phyloP scores from a whole-genome alignment of 495 filamentous ascomycete genomes.

The Aspergillus carlsbadensis region DNA sequence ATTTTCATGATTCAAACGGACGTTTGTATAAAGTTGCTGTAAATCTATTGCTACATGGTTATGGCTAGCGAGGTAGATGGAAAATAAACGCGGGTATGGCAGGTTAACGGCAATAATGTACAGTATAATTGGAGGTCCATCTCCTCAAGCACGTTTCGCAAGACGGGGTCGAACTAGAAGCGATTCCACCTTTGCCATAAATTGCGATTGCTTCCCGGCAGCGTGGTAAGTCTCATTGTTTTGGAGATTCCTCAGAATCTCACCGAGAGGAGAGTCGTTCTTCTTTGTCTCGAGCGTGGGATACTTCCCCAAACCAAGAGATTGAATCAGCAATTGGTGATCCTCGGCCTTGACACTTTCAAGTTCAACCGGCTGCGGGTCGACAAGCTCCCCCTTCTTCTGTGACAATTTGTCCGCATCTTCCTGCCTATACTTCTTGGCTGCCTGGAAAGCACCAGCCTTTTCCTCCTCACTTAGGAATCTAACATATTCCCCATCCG shows the following conservation, averaged over 20 bases:
- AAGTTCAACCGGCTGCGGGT: constrained; percentile 35
- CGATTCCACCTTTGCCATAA: constrained; percentile 45
- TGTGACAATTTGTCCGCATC: constrained; percentile 44
- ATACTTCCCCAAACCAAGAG: constrained; percentile 62
- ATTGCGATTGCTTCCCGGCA: constrained; percentile 38
- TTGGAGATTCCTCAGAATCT: constrained; percentile 37
- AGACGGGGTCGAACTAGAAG: constrained; percentile 33
- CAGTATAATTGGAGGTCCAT: constrained; percentile 13
- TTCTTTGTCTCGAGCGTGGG: constrained; percentile 18
- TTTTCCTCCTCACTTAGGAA: constrained; percentile 43
- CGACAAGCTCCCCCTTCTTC: constrained; percentile 38
- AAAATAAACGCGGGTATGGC: constrained; percentile 9
- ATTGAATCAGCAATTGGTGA: constrained; percentile 62
- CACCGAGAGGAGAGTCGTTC: constrained; percentile 28
- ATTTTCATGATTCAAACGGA: not conserved
- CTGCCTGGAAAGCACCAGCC: constrained; percentile 33
- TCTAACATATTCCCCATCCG: constrained; percentile 40
- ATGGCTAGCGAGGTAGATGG: not conserved
- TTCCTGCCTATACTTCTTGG: constrained; percentile 34
- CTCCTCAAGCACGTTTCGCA: constrained; percentile 29
- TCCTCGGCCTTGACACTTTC: constrained; percentile 55
- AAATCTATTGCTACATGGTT: not conserved
- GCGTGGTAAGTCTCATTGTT: constrained; percentile 48
- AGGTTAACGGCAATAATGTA: constrained; percentile 28
- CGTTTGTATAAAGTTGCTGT: not conserved